Evolutionary conservation across 257 asterid species (phyloP), one percentile per base, ranked within the genome.

Genomic region (Fraxinus pennsylvanica): DNA sequence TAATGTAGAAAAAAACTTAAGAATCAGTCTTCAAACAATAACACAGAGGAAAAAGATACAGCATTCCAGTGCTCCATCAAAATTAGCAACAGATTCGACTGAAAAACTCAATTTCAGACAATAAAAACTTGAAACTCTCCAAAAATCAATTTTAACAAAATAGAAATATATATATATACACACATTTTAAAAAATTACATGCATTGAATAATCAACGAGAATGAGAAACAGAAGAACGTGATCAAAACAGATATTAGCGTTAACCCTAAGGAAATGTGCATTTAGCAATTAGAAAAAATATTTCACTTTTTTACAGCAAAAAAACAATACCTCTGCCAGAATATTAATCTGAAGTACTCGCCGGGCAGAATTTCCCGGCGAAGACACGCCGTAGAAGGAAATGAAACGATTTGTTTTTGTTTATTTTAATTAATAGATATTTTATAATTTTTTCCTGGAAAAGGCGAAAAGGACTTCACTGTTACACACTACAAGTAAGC

Each of bases 371-470:
- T 45, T 85, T 76, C 27, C 80, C 84, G 80, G 78, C 79, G 21
- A 81, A 15, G 54, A 81, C 78, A 13, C 80, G 73, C 81, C 78
- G 79, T 81, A 78, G 85, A 78, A 75, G 76, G 73, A 78, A 50
- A 35, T 68, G 76, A 72, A 78, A 76, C 68, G 78, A 19, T 13
- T 76, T 69, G 13, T 36, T 76, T 19, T 30, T 65, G 69, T 57
- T 78, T 47, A 15, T 61, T 5, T 63, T 27, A 63, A 9, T 21
- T 52, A 10, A 68, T 13, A 43, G 77, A 65, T 78, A 81, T 27
- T 73, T 57, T 72, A 33, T 54, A 52, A 25, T 15, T 9, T 39
- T 35, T 38, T 39, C 7, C 43, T 36, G 22, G 76, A 30, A 79
- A 83, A 59, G 78, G 80, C 83, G 39, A 73, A 43, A 79, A 19